Conservation (phyloP, 2,329 filamentous ascomycete genomes). For the Aspergillus sp. region DNA sequence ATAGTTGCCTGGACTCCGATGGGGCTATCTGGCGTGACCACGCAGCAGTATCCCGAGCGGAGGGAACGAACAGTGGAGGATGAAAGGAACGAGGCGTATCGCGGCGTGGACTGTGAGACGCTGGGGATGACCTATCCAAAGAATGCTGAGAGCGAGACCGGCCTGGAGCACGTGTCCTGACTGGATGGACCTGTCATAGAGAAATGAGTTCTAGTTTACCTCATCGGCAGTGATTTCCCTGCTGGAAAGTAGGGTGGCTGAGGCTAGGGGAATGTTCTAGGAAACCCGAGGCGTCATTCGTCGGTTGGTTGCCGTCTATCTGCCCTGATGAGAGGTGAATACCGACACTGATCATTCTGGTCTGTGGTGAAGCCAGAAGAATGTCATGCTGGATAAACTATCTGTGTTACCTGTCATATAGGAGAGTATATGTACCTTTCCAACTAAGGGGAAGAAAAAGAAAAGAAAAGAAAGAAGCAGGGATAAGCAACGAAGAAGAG, state of each 20-base stretch:
- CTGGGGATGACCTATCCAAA: background rate
- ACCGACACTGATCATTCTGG: background rate
- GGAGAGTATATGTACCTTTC: background rate
- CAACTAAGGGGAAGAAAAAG: background rate
- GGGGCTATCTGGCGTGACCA: constrained; percentile 24
- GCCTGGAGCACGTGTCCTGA: background rate
- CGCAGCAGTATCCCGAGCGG: constrained; percentile 31
- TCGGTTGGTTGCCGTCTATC: background rate
- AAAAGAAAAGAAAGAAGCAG: background rate
- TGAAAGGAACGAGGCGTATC: constrained; percentile 19
- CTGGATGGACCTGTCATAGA: background rate
- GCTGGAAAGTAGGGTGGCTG: background rate
- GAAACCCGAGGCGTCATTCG: background rate
- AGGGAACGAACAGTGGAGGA: constrained; percentile 30
- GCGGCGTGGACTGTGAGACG: background rate
- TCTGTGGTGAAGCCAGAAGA: background rate
- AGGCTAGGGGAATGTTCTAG: background rate
- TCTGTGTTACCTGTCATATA: background rate
- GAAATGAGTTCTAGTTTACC: background rate
- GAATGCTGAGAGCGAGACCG: background rate
- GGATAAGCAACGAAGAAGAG: too few relatives aligned
- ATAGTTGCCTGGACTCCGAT: constrained; percentile 29
- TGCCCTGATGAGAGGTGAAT: too few relatives aligned
- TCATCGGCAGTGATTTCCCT: background rate
- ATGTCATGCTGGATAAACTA: background rate